A percentile compares a stretch with the other conserved stretches of the same genome.
Conservation (phyloP, 1,284 basidiomycete species). For the Amylostereum areolatum region DNA sequence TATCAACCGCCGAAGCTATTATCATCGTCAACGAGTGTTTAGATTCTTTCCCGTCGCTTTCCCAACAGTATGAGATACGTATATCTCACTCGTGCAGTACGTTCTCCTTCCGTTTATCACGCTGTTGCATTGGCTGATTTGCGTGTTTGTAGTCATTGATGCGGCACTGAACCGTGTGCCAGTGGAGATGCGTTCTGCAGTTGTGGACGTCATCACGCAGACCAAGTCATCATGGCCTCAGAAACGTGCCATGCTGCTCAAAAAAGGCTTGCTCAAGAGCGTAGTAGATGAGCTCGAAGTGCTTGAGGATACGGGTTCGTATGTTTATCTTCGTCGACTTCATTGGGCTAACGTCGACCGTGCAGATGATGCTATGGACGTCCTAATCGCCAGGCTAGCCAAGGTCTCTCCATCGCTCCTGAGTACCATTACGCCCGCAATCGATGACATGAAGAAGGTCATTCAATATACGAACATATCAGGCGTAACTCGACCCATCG, state of each 20-base stretch:
- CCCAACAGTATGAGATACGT: conserved; percentile 61
- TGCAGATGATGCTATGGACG: conserved; percentile 58
- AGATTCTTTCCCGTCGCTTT: conserved; percentile 63
- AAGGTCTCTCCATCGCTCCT: conserved; percentile 52
- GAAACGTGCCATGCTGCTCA: conserved; percentile 59
- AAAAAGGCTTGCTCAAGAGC: conserved; percentile 58
- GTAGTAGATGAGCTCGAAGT: conserved; percentile 67
- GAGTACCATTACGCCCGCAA: conserved; percentile 37
- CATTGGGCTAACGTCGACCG: neutral
- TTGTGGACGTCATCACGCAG: conserved; percentile 58
- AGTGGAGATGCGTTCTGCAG: conserved; percentile 40
- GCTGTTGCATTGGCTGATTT: neutral
- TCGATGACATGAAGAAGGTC: conserved; percentile 60
- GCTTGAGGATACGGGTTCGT: conserved; percentile 54
- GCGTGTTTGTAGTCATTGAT: conserved; percentile 48
- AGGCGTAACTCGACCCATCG: conserved; percentile 58
- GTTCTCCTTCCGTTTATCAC: conserved; percentile 16
- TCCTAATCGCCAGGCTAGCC: conserved; percentile 50
- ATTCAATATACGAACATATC: conserved; percentile 57
- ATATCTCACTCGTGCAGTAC: conserved; percentile 69
- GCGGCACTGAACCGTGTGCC: conserved; percentile 57
- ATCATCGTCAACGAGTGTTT: conserved; percentile 60
- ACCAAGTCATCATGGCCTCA: conserved; percentile 56
- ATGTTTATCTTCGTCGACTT: neutral
- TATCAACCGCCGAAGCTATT: conserved; percentile 66